phyloP scores from a whole-genome alignment of 371 early-diverging fungal genomes.

The Capniomyces stellatus region DNA sequence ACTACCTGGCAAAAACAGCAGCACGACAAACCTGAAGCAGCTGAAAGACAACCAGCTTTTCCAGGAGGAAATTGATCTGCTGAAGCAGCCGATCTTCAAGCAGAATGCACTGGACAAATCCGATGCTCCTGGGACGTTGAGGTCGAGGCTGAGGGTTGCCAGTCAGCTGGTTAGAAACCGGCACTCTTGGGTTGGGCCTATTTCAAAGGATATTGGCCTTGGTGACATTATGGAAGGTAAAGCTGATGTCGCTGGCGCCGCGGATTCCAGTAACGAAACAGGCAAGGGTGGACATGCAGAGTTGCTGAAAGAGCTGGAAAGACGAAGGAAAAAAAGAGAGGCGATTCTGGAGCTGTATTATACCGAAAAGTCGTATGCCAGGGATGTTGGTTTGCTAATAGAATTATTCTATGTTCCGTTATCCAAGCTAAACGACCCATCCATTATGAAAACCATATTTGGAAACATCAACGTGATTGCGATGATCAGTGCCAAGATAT shows the following conservation, averaged over 20 bases:
- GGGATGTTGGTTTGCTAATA: background rate
- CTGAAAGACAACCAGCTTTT: too few species aligned
- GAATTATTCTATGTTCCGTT: conserved; percentile 2
- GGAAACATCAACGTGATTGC: conserved; percentile 2
- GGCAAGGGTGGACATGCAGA: background rate
- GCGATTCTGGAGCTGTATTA: conserved; percentile 4
- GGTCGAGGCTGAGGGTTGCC: background rate
- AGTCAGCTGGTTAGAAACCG: background rate
- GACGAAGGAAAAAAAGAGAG: background rate
- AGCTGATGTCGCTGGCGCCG: background rate
- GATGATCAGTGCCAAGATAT: background rate
- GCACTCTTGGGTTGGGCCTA: background rate
- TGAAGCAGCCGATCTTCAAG: background rate
- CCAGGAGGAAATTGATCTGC: background rate
- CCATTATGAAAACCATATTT: background rate
- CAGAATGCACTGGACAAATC: background rate
- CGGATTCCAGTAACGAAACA: background rate
- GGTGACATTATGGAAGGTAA: background rate
- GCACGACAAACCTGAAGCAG: too few species aligned
- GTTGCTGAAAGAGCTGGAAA: background rate
- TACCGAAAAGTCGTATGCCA: conserved; percentile 1
- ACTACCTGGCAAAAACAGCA: too few species aligned
- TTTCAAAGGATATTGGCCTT: background rate
- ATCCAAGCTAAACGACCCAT: background rate
- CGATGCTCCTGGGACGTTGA: background rate